Evolutionary conservation across 768 basidiomycete species (phyloP).

Genomic region (Amylocystis lapponica): DNA sequence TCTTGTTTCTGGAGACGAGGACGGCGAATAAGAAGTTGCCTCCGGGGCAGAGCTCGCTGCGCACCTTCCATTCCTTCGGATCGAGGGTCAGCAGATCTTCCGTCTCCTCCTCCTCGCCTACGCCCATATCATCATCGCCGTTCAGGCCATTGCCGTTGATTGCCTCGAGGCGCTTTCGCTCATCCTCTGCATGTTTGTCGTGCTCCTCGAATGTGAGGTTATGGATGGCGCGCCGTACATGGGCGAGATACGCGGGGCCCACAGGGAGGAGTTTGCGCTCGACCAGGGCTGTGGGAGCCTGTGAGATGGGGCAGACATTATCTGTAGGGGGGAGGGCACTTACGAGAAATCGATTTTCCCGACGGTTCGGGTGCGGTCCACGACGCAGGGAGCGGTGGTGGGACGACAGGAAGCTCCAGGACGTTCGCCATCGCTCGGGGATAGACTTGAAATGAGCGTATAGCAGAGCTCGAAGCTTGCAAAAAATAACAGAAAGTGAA

Average conservation of each 20-base stretch:
- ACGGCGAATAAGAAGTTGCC: neutral
- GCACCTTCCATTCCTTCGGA: slow-evolving; percentile 97
- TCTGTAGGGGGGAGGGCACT: slow-evolving; percentile 5
- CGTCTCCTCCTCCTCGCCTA: slow-evolving; percentile 86
- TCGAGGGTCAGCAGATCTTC: slow-evolving; percentile 68
- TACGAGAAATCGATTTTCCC: slow-evolving; percentile 29
- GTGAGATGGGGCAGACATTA: neutral
- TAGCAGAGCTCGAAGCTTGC: neutral
- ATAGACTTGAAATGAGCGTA: neutral
- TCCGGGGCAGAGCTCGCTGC: slow-evolving; percentile 10
- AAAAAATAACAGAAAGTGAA: too few species aligned
- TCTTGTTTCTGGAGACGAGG: slow-evolving; percentile 77
- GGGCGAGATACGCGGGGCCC: slow-evolving; percentile 82
- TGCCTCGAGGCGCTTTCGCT: slow-evolving; percentile 44
- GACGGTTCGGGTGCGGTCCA: slow-evolving; percentile 38
- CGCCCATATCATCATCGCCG: slow-evolving; percentile 80
- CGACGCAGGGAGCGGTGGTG: slow-evolving; percentile 37
- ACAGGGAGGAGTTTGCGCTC: slow-evolving; percentile 67
- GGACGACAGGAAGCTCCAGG: slow-evolving; percentile 34
- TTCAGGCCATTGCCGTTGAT: slow-evolving; percentile 42
- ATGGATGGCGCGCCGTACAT: slow-evolving; percentile 69
- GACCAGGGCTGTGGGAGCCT: slow-evolving; percentile 29
- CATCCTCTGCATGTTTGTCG: slow-evolving; percentile 59
- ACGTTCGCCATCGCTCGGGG: slow-evolving; percentile 19
- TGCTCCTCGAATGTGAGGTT: slow-evolving; percentile 79